Percentiles rank a stretch among this genome's conserved stretches.
phyloP scores from a whole-genome alignment of 352 stramenopile species.

The Albugo laibachii region DNA sequence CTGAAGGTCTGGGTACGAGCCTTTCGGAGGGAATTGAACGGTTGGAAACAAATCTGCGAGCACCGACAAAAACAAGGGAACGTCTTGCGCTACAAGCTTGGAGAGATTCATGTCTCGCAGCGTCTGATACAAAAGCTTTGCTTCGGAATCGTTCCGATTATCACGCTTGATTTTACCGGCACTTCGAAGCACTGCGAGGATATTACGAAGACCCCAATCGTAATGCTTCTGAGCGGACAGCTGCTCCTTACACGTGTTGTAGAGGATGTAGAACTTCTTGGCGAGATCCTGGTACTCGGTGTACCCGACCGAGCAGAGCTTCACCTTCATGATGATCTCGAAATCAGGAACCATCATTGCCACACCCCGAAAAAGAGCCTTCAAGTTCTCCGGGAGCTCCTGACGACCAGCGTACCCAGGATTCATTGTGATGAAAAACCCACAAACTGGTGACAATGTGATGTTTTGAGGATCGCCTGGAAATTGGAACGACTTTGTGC shows the following conservation, averaged over 20 bases:
- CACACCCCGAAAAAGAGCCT: slow-evolving; percentile 83
- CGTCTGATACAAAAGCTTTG: slow-evolving; percentile 77
- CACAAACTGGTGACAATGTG: slow-evolving; percentile 86
- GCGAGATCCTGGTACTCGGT: slow-evolving; percentile 83
- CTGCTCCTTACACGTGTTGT: slow-evolving; percentile 84
- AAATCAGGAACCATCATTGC: slow-evolving; percentile 87
- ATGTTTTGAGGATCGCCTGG: slow-evolving; percentile 95
- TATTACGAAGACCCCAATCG: slow-evolving; percentile 83
- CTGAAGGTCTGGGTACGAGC: slow-evolving; percentile 93
- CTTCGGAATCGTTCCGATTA: slow-evolving; percentile 73
- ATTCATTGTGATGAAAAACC: slow-evolving; percentile 99
- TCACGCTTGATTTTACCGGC: slow-evolving; percentile 84
- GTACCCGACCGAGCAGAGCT: slow-evolving; percentile 86
- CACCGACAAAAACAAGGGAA: slow-evolving; percentile 93
- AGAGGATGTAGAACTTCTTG: slow-evolving; percentile 86
- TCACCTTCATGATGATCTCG: slow-evolving; percentile 94
- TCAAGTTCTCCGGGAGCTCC: slow-evolving; percentile 97
- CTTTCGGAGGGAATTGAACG: slow-evolving; percentile 78
- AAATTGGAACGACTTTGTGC: slow-evolving; percentile 92
- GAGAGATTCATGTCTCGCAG: slow-evolving; percentile 96
- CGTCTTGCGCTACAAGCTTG: slow-evolving; percentile 96
- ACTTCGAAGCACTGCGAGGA: slow-evolving; percentile 74
- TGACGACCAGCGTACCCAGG: slow-evolving; percentile 94
- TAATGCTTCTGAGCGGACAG: slow-evolving; percentile 86
- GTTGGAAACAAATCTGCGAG: slow-evolving; percentile 94